Conservation (phyloP, 768 basidiomycete species). For the Pisolithus tinctorius region DNA sequence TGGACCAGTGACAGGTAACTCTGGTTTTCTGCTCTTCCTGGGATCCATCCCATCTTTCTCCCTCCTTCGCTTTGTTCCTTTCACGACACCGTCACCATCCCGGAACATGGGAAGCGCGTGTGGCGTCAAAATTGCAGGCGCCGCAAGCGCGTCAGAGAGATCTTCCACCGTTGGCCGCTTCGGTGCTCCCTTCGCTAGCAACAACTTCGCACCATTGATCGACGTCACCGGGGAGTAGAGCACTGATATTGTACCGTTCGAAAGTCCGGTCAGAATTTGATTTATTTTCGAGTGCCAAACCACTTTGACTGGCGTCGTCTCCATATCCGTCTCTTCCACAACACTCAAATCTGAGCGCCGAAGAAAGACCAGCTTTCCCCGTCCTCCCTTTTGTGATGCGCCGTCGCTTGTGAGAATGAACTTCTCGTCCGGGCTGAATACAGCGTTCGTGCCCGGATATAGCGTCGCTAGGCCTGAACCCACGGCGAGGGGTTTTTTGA, state of each 20-base stretch:
- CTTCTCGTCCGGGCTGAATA: conserved; percentile 93
- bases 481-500: conserved; percentile 83
- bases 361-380: conserved; percentile 71
- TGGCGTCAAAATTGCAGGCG: conserved; percentile 87
- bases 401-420: conserved; percentile 81
- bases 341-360: conserved; percentile 63
- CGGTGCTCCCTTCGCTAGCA: conserved; percentile 81
- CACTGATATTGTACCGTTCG: conserved; percentile 82
- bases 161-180: conserved; percentile 81
- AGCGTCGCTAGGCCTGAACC: conserved; percentile 60
- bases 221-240: conserved; percentile 91
- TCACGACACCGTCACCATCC: conserved; percentile 62
- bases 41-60: conserved; percentile 88
- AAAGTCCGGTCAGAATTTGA: conserved; percentile 84
- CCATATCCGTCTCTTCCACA: conserved; percentile 60
- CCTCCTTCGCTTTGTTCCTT: conserved; percentile 78
- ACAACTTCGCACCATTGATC: conserved; percentile 85
- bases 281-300: conserved; percentile 97
- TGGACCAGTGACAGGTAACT: conserved; percentile 87
- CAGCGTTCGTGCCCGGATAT: conserved; percentile 90
- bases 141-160: conserved; percentile 78
- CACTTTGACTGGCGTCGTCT: conserved; percentile 81
- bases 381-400: conserved; percentile 55
- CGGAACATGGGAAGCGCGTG: conserved; percentile 90
- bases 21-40: conserved; percentile 87